Evolutionary conservation across 2,329 filamentous ascomycete genomes (phyloP), one percentile per base, ranked within the genome.

Genomic region (Paecilomyces sp.): DNA sequence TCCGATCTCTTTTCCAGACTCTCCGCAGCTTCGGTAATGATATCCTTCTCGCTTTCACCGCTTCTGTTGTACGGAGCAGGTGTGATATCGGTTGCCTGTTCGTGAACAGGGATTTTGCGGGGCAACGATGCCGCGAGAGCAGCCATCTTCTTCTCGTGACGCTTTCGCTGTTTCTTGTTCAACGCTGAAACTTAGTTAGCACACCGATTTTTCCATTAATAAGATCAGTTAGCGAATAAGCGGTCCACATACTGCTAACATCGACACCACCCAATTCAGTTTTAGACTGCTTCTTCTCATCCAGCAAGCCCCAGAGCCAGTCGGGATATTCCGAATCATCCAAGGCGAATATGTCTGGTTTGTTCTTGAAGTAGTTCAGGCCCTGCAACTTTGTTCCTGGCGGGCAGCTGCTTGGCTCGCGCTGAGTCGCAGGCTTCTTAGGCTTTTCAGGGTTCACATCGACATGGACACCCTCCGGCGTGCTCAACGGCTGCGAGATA

Each of bases 311-410:
- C 78, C 78, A 80, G 57, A 80, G 62, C 78, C 78, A 80, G 13
- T 78, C 74, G 13, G 78, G 78, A 63, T 80, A 80, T 63, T 80
- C 78, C 51, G 72, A 69, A 62, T 80, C 78, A 58, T 80, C 77
- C 66, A 74, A 62, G 12, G 78, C 78, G 56, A 78, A 57, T 25
- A 79, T 62, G 41, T 77, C 74, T 6, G 76, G 72, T 61, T 79
- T 77, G 65, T 78, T 78, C 66, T 80, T 80, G 59, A 76, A 73
- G 65, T 80, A 80, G 60, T 77, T 78, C 53, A 80, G 68, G 12
- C 77, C 76, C 25, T 69, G 68, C 61, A 80, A 57, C 60, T 69
- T 71, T 4, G 73, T 74, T 11, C 78, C 78, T 6, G 74, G 72
- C 0, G 68, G 61, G 30, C 76, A 74, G 58, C 70, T 77, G 66